Conservation (phyloP, 2,329 filamentous ascomycete species). For the Ophiostoma tasmaniense region DNA sequence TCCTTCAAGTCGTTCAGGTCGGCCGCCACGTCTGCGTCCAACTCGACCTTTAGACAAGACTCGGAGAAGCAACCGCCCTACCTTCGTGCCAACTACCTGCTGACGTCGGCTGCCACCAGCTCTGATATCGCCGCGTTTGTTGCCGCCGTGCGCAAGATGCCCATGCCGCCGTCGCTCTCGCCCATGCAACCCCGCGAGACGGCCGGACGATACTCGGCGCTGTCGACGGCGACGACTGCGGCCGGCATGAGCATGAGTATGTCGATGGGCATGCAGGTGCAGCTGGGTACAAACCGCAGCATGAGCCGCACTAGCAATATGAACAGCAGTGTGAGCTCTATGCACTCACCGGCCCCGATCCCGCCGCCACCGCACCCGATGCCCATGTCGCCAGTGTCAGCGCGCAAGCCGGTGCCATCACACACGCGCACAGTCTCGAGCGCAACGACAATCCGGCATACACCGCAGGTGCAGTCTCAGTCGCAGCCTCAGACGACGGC, state of each 20-base stretch:
- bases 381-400: neutral
- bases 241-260: neutral
- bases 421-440: neutral
- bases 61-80: conserved; percentile 23
- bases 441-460: conserved; percentile 3
- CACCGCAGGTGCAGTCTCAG: neutral
- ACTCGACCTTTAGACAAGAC: conserved; percentile 7
- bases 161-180: conserved; percentile 33
- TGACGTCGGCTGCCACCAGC: conserved; percentile 46
- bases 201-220: conserved; percentile 5
- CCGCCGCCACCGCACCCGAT: neutral
- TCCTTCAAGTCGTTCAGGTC: neutral
- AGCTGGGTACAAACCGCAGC: neutral
- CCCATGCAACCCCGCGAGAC: conserved; percentile 10
- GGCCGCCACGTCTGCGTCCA: neutral
- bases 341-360: neutral
- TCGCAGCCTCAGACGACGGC: neutral
- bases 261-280: neutral
- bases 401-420: neutral
- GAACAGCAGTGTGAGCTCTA: neutral
- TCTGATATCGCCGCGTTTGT: conserved; percentile 47
- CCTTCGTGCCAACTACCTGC: conserved; percentile 45
- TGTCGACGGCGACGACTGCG: conserved; percentile 6
- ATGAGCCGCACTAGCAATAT: conserved; percentile 7
- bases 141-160: conserved; percentile 41